A percentile compares a stretch with the other conserved stretches of the same genome.
These are phyloP conservation scores for Diddensiella santjacobensis DNA, from an alignment of 805 yeast species.

Conservation along the genomic window DNA sequence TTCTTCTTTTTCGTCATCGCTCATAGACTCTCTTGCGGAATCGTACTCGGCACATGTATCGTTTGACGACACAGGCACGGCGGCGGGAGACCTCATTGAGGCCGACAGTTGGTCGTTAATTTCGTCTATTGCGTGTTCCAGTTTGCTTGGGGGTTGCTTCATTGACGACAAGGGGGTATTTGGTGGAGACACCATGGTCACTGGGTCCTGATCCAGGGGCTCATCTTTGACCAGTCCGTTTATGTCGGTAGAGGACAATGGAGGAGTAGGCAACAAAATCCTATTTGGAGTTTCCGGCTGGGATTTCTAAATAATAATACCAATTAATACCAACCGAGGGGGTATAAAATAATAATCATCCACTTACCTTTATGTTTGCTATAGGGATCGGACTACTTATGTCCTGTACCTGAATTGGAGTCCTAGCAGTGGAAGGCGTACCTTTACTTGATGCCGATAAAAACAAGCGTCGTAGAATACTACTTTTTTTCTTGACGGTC, in stretches of 20 bases:
- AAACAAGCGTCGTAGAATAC: slow-evolving; percentile 16
- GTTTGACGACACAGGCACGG: background rate
- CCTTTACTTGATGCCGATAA: slow-evolving; percentile 6
- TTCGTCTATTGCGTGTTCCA: background rate
- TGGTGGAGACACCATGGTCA: background rate
- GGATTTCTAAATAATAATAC: background rate
- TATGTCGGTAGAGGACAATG: background rate
- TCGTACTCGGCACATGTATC: background rate
- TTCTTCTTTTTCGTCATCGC: background rate
- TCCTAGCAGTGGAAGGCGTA: background rate
- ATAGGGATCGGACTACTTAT: background rate
- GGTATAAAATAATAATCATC: too few relatives aligned
- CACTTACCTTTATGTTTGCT: background rate
- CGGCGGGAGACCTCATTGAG: too few relatives aligned
- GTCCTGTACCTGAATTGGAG: background rate
- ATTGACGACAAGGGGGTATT: background rate
- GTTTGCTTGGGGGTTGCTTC: background rate
- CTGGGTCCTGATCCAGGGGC: background rate
- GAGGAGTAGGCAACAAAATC: background rate
- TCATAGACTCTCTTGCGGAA: background rate
- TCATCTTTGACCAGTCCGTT: background rate
- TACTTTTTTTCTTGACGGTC: slow-evolving; percentile 11
- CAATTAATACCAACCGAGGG: too few relatives aligned
- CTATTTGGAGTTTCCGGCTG: background rate
- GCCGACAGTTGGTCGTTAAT: background rate